These are phyloP conservation scores for Solioccasus polychromus DNA, from an alignment of 768 basidiomycete genomes.

Conservation along the genomic window DNA sequence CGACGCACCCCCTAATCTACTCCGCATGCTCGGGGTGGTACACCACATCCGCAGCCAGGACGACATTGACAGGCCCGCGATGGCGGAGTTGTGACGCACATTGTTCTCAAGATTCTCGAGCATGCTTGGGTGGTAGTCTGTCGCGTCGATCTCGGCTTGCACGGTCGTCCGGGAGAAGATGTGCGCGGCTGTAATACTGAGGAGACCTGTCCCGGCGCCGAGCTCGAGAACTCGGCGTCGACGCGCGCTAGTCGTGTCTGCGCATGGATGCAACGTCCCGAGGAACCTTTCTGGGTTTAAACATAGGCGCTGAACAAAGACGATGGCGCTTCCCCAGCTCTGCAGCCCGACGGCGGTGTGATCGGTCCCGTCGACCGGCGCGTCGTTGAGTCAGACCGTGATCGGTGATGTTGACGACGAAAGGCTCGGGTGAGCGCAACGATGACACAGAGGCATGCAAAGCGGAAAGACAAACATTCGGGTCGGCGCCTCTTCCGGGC, in stretches of 20 bases:
- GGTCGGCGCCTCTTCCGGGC: constrained; percentile 41
- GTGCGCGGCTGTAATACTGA: constrained; percentile 67
- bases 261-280: constrained; percentile 21
- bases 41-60: constrained; percentile 78
- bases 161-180: constrained; percentile 30
- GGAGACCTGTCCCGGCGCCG: constrained; percentile 82
- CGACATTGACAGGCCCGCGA: constrained; percentile 49
- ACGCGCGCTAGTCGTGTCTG: not conserved
- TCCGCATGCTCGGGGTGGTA: constrained; percentile 68
- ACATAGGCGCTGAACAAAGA: constrained; percentile 65
- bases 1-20: constrained; percentile 67
- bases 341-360: constrained; percentile 82
- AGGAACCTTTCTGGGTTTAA: constrained; percentile 40
- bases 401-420: constrained; percentile 19
- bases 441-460: constrained; percentile 7
- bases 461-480: constrained; percentile 53
- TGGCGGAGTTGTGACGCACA: constrained; percentile 49
- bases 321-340: constrained; percentile 79
- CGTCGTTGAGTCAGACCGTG: constrained; percentile 65
- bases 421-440: not conserved
- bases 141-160: constrained; percentile 50
- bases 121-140: constrained; percentile 78
- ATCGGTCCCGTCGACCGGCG: constrained; percentile 57
- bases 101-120: constrained; percentile 65
- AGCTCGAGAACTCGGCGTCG: constrained; percentile 62